Evolutionary conservation across 1,284 basidiomycete genomes (phyloP).

Genomic region (Cutaneotrichosporon curvatum): DNA sequence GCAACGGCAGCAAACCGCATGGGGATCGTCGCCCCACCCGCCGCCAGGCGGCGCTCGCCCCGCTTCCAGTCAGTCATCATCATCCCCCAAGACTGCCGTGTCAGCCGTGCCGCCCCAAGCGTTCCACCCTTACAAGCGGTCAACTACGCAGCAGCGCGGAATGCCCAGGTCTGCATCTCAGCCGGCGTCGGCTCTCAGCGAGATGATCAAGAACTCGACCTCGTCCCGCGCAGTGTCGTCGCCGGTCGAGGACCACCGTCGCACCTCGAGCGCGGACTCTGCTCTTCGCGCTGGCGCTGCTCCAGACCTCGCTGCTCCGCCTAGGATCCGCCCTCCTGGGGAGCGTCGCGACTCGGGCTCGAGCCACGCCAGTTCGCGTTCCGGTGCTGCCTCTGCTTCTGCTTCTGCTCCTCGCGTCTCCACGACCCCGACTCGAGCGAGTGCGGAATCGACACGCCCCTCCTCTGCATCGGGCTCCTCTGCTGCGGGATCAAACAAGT

Average conservation of each 20-base stretch:
- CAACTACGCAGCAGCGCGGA: constrained; percentile 7
- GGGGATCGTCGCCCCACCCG: constrained; percentile 9
- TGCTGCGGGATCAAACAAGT: constrained; percentile 3
- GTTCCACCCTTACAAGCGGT: constrained; percentile 30
- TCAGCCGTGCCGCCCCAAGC: constrained; percentile 2
- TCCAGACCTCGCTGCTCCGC: constrained; percentile 6
- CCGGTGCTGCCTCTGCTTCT: not conserved
- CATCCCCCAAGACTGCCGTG: too few relatives aligned
- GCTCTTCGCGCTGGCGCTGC: not conserved
- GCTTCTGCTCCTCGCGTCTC: constrained; percentile 1
- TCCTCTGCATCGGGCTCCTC: constrained; percentile 3
- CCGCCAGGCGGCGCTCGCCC: too few relatives aligned
- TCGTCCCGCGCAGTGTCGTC: constrained; percentile 1
- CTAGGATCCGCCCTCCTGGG: constrained; percentile 7
- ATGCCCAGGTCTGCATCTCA: constrained; percentile 6
- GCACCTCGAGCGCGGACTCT: constrained; percentile 3
- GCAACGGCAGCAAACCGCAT: constrained; percentile 24
- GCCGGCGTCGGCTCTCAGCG: not conserved
- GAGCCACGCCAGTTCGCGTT: constrained; percentile 8
- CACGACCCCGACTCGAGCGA: not conserved
- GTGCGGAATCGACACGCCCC: constrained; percentile 4
- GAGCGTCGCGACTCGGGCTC: constrained; percentile 12
- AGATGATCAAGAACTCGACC: not conserved
- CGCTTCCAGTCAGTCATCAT: too few relatives aligned
- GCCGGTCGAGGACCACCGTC: constrained; percentile 7